Base-by-base conservation (phyloP, 1,284 basidiomycete species). In the Apiotrichum sp. region DNA sequence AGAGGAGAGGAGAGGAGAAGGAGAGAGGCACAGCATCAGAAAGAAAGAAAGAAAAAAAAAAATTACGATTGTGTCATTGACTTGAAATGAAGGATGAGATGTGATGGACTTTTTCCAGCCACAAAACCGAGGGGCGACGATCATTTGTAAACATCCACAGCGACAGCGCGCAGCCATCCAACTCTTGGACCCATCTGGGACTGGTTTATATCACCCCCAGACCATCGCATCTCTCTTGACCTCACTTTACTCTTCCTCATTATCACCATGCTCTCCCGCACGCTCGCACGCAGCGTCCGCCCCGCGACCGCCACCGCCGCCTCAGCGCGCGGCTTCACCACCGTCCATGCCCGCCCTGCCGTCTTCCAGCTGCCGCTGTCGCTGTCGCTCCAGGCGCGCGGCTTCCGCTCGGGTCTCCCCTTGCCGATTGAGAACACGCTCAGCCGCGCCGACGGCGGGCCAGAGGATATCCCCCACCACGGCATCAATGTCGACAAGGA, bases 401-500 rank as follows among this genome's bases (percentile, higher is more conserved):
- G 47, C 3, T 43, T 71, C 41, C 62, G 62, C 46, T 54, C 62
- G 4, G 62, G 63, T 4, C 45, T 45, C 11, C 47, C 57, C 3
- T 35, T 64, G 6, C n/a, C 7, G 4, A 34, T 50, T 14, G 35
- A 38, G 35, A 36, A 38, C 16, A 48, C 47, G 47, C 10, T 11
- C 35, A 39, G 4, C 4, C 47, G 35, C 35, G 59, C 56, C 3
- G 71, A 74, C 62, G 72, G 72, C 22, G 72, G 72, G 14, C 52
- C 55, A 0, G 62, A 67, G 39, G 70, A 71, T 38, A 64, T 69
- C 9, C 67, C 72, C 40, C 69, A 74, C 52, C 53, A 53, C 40
- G 72, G 72, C 46, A 68, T 74, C 63, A 72, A 74, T 51, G 69
- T 72, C 32, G 67, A 73, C 59, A 70, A 64, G 59, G 55, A 63